phyloP scores from a whole-genome alignment of 495 filamentous ascomycete species.

The Immersiella caudata region DNA sequence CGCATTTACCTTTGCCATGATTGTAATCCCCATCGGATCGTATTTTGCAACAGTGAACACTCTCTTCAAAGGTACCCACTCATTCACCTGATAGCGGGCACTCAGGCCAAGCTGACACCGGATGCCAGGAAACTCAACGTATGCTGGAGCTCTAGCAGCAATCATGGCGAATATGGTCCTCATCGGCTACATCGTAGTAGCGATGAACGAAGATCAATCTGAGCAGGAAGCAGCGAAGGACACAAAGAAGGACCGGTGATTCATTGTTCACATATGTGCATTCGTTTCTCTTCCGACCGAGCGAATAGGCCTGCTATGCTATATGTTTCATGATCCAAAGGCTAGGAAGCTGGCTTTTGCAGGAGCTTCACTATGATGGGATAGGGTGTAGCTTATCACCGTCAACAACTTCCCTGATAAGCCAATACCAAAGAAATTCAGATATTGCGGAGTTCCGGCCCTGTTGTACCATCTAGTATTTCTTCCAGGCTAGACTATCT shows the following conservation, averaged over 20 bases:
- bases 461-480: not conserved
- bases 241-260: slow-evolving; percentile 62
- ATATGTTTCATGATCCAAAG: too few species aligned
- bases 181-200: slow-evolving; percentile 87
- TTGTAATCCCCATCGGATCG: slow-evolving; percentile 76
- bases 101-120: not conserved
- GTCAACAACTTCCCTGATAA: too few species aligned
- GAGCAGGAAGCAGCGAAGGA: slow-evolving; percentile 53
- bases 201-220: slow-evolving; percentile 86
- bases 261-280: not conserved
- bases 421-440: too few species aligned
- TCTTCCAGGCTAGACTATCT: not conserved
- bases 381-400: too few species aligned
- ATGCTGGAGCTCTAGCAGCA: slow-evolving; percentile 80
- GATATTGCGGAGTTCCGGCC: too few species aligned
- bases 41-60: slow-evolving; percentile 81
- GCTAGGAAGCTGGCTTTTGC: too few species aligned
- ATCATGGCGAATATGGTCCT: slow-evolving; percentile 89
- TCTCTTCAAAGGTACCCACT: slow-evolving; percentile 69
- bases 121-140: slow-evolving; percentile 78
- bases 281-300: too few species aligned
- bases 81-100: not conserved
- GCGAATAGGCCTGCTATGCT: too few species aligned
- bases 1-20: slow-evolving; percentile 89
- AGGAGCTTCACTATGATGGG: too few species aligned